Conservation (phyloP, 208 protist genomes). For the Leishmania tarentolae region DNA sequence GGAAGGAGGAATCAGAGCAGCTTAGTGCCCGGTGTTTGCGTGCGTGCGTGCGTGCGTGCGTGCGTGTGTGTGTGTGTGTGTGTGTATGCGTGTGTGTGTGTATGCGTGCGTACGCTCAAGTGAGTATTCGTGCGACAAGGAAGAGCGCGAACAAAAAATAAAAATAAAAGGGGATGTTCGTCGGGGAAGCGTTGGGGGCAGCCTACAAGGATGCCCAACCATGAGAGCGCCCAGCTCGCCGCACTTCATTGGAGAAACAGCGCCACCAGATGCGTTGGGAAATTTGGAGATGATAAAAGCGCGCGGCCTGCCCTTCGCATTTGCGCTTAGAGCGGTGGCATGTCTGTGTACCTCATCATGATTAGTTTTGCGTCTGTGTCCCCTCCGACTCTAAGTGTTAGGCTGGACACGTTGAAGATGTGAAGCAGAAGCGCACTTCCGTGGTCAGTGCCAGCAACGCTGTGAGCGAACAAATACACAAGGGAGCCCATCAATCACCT, state of each 20-base stretch:
- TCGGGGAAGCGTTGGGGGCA: not conserved
- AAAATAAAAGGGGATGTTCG: constrained; percentile 13
- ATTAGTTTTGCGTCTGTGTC: not conserved
- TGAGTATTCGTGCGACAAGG: not conserved
- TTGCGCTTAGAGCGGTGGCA: not conserved
- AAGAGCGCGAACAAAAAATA: not conserved
- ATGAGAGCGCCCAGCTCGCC: not conserved
- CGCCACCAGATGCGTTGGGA: not conserved
- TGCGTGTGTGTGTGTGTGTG: not conserved
- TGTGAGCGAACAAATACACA: not conserved
- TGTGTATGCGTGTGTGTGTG: no score
- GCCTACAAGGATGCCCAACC: not conserved
- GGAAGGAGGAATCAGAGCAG: not conserved
- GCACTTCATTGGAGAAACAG: not conserved
- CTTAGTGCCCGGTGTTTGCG: not conserved
- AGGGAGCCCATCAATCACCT: not conserved
- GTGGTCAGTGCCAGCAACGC: not conserved
- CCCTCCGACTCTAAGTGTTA: not conserved
- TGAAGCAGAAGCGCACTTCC: not conserved
- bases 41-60: not conserved
- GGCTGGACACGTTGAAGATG: not conserved
- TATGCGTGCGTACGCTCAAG: not conserved
- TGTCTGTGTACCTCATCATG: not conserved
- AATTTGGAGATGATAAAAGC: not conserved
- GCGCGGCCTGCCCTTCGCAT: no score